Percentiles rank a stretch among this genome's conserved stretches.
Evolutionary conservation across 805 yeast genomes (phyloP).

Genomic region (Kodamaea sagamina): DNA sequence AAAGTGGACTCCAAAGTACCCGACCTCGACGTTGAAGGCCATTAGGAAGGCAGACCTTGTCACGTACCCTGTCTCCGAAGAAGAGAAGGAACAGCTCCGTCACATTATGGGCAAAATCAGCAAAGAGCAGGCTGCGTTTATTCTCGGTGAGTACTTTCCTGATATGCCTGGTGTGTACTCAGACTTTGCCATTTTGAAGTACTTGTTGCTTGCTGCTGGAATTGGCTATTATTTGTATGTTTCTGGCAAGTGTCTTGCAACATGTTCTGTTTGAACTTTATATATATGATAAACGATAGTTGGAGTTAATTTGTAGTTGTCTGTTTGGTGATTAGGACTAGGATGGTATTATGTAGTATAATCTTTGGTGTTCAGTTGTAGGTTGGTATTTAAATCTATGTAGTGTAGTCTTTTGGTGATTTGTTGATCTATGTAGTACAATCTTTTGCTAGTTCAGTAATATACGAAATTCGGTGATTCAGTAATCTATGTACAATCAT

Average conservation of each 20-base stretch:
- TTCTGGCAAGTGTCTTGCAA: neutral
- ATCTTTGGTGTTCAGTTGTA: no score
- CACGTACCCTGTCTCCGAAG: slow-evolving; percentile 4
- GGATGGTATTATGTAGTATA: no score
- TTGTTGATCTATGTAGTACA: no score
- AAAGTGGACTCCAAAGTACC: slow-evolving; percentile 8
- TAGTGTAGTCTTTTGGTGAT: no score
- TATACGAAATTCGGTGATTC: no score
- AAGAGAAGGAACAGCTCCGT: slow-evolving; percentile 7
- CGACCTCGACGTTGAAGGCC: slow-evolving; percentile 6
- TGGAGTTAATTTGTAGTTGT: no score
- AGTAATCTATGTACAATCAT: no score
- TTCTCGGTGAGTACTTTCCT: slow-evolving; percentile 12
- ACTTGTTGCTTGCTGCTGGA: slow-evolving; percentile 1
- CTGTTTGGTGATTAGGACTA: no score
- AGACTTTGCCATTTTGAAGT: slow-evolving; percentile 2
- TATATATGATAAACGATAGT: no score
- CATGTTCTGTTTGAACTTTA: slow-evolving; percentile 5
- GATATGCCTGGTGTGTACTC: slow-evolving; percentile 6
- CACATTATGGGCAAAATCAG: slow-evolving; percentile 9
- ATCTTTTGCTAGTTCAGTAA: no score
- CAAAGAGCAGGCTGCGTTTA: slow-evolving; percentile 8
- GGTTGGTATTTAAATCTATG: no score
- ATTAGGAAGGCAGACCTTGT: slow-evolving; percentile 2
- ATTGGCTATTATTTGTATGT: slow-evolving; percentile 1